A percentile compares a stretch with the other conserved stretches of the same genome.
Conservation (phyloP, 2,329 filamentous ascomycete species). For the Alternaria gaisen region DNA sequence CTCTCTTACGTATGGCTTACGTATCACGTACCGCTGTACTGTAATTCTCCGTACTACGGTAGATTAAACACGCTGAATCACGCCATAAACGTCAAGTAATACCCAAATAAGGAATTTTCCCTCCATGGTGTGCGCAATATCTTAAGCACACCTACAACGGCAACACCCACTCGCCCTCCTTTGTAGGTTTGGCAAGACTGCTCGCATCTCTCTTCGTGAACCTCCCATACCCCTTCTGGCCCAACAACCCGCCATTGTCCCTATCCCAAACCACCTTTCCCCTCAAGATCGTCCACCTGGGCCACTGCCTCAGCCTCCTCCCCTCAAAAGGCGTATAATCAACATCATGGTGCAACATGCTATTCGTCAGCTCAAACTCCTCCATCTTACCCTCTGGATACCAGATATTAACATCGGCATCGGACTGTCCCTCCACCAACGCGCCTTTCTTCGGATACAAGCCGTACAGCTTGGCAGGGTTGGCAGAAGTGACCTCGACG, state of each 20-base stretch:
- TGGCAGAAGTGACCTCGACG: constrained; percentile 64
- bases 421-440: constrained; percentile 59
- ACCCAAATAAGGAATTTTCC: too few species aligned
- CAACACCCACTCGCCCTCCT: constrained; percentile 34
- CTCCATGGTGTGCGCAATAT: neutral
- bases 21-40: too few species aligned
- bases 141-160: constrained; percentile 16
- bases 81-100: too few species aligned
- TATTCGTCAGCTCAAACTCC: constrained; percentile 59
- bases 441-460: constrained; percentile 62
- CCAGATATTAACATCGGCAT: constrained; percentile 67
- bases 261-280: constrained; percentile 68
- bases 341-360: constrained; percentile 67
- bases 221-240: constrained; percentile 58
- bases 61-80: too few species aligned
- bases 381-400: constrained; percentile 51
- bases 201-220: constrained; percentile 58
- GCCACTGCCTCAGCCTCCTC: constrained; percentile 66
- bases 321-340: constrained; percentile 72
- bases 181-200: constrained; percentile 47
- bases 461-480: constrained; percentile 67
- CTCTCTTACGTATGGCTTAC: too few species aligned
- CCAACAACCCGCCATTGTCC: constrained; percentile 61
- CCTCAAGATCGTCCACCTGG: constrained; percentile 67
- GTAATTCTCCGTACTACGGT: too few species aligned